These are phyloP conservation scores for Curvularia hawaiiensis DNA, from an alignment of 2,329 filamentous ascomycete genomes.

Conservation along the genomic window DNA sequence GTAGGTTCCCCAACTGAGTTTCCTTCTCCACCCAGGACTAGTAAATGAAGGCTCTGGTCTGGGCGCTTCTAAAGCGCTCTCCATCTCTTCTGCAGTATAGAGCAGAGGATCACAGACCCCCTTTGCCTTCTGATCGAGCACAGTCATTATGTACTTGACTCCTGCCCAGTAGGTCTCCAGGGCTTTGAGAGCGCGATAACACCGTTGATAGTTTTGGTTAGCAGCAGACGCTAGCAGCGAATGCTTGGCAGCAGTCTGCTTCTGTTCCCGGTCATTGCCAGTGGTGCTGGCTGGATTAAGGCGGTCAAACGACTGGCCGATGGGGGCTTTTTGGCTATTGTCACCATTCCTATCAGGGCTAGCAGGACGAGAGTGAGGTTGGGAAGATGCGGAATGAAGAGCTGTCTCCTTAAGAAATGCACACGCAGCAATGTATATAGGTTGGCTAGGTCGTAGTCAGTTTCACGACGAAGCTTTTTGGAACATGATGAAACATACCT, in stretches of 20 bases:
- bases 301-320: slow-evolving; percentile 10
- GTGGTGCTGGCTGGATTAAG: slow-evolving; percentile 17
- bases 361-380: slow-evolving; percentile 66
- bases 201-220: slow-evolving; percentile 85
- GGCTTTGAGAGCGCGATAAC: slow-evolving; percentile 81
- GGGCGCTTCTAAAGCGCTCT: slow-evolving; percentile 66
- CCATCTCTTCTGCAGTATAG: slow-evolving; percentile 75
- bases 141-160: slow-evolving; percentile 83
- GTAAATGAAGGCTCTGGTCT: slow-evolving; percentile 57
- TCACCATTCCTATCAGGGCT: slow-evolving; percentile 15
- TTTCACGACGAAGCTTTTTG: background rate
- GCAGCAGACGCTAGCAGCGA: slow-evolving; percentile 79
- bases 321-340: slow-evolving; percentile 1
- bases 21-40: slow-evolving; percentile 57
- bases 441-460: slow-evolving; percentile 63
- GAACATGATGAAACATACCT: slow-evolving; percentile 33
- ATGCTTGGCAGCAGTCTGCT: slow-evolving; percentile 64
- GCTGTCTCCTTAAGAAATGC: slow-evolving; percentile 85
- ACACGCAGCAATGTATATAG: slow-evolving; percentile 89
- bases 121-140: slow-evolving; percentile 84
- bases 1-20: slow-evolving; percentile 52
- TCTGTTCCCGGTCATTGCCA: slow-evolving; percentile 43
- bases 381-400: slow-evolving; percentile 67
- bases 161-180: slow-evolving; percentile 87
- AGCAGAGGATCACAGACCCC: slow-evolving; percentile 78